These are phyloP conservation scores for Kwoniella sp. DNA, from an alignment of 768 basidiomycete species.

Conservation along the genomic window DNA sequence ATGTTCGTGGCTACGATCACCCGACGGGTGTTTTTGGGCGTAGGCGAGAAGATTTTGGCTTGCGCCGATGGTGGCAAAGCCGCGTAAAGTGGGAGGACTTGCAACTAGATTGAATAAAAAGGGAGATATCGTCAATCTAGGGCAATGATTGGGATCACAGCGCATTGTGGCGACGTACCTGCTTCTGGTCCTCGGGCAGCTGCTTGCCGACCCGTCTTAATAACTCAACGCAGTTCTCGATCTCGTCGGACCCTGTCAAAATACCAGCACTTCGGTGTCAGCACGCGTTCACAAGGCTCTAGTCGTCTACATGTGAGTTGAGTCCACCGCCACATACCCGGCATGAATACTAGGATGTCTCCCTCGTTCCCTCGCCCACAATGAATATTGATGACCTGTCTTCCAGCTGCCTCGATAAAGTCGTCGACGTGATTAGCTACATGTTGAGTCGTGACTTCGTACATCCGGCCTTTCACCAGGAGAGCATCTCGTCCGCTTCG, in stretches of 20 bases:
- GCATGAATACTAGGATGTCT: constrained; percentile 90
- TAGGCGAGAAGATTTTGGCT: constrained; percentile 70
- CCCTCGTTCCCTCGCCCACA: constrained; percentile 66
- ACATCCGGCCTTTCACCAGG: constrained; percentile 90
- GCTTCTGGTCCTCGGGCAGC: constrained; percentile 65
- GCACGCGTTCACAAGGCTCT: background rate
- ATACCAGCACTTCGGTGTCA: background rate
- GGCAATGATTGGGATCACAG: background rate
- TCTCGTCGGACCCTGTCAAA: constrained; percentile 84
- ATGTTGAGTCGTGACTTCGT: constrained; percentile 83
- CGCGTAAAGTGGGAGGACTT: constrained; percentile 81
- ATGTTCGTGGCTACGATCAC: constrained; percentile 97
- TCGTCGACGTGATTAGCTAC: constrained; percentile 70
- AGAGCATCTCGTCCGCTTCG: constrained; percentile 61
- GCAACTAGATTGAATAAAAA: constrained; percentile 62
- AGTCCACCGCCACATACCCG: constrained; percentile 63
- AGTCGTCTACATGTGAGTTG: background rate
- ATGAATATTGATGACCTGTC: constrained; percentile 92
- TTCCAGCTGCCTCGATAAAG: constrained; percentile 83
- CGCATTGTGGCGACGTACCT: constrained; percentile 58
- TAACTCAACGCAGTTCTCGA: constrained; percentile 79
- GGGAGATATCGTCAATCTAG: background rate
- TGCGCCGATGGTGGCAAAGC: constrained; percentile 78
- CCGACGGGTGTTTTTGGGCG: constrained; percentile 74
- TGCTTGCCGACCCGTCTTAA: constrained; percentile 70